Percentiles rank a stretch among this genome's conserved stretches.
These are phyloP conservation scores for Pyrrhoderma lamaoense DNA, from an alignment of 1,284 basidiomycete species.

Conservation along the genomic window DNA sequence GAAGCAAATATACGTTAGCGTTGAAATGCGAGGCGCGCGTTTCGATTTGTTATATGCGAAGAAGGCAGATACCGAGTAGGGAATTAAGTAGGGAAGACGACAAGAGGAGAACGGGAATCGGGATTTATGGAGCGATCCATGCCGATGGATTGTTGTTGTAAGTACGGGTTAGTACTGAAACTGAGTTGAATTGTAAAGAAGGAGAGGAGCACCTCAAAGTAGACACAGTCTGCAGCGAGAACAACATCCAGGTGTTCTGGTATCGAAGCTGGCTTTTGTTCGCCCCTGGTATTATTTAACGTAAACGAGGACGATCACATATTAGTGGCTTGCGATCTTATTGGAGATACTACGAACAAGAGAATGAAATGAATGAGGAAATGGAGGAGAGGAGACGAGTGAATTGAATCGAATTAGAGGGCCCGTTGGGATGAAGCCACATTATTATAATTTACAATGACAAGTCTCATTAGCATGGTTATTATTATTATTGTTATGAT, in stretches of 20 bases:
- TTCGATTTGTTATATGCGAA: too few species aligned
- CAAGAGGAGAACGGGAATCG: too few species aligned
- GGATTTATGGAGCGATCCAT: neutral
- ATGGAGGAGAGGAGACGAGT: neutral
- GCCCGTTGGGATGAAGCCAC: neutral
- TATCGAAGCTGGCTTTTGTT: constrained; percentile 24
- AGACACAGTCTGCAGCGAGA: constrained; percentile 89
- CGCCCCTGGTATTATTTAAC: constrained; percentile 25
- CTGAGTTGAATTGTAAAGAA: neutral
- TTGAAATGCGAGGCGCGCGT: too few species aligned
- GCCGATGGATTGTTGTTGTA: neutral
- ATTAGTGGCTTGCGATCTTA: neutral
- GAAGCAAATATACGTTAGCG: too few species aligned
- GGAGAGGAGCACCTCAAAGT: constrained; percentile 53
- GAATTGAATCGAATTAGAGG: neutral
- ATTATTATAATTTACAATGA: too few species aligned
- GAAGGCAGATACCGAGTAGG: too few species aligned
- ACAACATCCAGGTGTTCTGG: constrained; percentile 44
- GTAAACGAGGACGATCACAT: too few species aligned
- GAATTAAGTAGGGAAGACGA: too few species aligned
- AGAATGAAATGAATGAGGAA: neutral
- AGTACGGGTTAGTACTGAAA: neutral
- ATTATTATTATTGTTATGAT: too few species aligned
- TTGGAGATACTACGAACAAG: neutral
- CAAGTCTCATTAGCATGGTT: too few species aligned